A percentile compares a stretch with the other conserved stretches of the same genome.
These are phyloP conservation scores for Panus rudis DNA, from an alignment of 768 basidiomycete species.

Conservation along the genomic window DNA sequence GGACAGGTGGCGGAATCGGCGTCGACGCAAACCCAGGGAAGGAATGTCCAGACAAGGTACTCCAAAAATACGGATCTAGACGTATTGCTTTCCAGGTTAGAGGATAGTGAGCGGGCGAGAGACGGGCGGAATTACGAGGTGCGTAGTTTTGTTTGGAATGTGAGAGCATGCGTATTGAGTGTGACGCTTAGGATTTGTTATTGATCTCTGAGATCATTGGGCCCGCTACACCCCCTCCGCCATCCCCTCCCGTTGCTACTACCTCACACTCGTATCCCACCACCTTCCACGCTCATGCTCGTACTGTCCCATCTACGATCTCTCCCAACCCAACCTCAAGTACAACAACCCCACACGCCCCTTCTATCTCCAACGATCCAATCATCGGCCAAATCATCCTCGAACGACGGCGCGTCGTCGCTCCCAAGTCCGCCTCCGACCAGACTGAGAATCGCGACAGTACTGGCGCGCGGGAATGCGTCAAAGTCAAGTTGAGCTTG, in stretches of 20 bases:
- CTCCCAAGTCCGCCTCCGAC: too few species aligned
- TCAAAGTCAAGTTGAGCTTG: conserved; percentile 63
- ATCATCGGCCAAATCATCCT: conserved; percentile 37
- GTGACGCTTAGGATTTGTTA: conserved; percentile 41
- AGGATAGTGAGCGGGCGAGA: conserved; percentile 29
- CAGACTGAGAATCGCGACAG: too few species aligned
- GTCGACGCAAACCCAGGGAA: too few species aligned
- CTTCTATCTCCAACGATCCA: conserved; percentile 2
- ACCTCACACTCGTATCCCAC: too few species aligned
- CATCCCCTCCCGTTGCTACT: conserved; percentile 12
- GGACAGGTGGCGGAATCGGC: too few species aligned
- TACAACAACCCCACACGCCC: not conserved
- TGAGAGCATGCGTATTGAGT: conserved; percentile 6
- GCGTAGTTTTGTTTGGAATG: conserved; percentile 23
- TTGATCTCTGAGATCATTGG: conserved; percentile 58
- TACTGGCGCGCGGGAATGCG: conserved; percentile 51
- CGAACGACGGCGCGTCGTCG: conserved; percentile 50
- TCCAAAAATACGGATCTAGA: conserved; percentile 50
- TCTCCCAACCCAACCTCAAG: too few species aligned
- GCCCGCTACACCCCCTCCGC: conserved; percentile 32
- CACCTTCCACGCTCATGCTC: too few species aligned
- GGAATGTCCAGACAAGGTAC: too few species aligned
- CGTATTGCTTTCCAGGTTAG: conserved; percentile 50
- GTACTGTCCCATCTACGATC: too few species aligned
- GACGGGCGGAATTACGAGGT: conserved; percentile 63